Conservation (phyloP, 2,329 filamentous ascomycete genomes). For the Fusarium veterinarium region DNA sequence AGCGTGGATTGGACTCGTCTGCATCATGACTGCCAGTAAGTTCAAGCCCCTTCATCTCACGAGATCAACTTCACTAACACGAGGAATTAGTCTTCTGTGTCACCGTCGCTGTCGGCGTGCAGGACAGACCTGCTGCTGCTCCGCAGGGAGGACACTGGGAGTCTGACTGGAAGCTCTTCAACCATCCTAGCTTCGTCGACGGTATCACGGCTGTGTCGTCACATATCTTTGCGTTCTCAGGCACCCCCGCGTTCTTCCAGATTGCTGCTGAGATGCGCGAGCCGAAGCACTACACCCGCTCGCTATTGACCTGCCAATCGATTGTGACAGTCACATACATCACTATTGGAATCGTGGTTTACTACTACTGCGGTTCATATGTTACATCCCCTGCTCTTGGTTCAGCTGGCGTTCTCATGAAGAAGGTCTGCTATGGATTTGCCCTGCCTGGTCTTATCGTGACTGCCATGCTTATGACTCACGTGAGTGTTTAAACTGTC, state of each 20-base stretch:
- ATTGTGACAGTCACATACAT: conserved; percentile 48
- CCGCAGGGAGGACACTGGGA: conserved; percentile 37
- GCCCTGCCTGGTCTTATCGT: conserved; percentile 47
- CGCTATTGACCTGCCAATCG: conserved; percentile 38
- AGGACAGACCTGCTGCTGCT: conserved; percentile 30
- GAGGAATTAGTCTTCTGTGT: conserved; percentile 25
- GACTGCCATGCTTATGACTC: conserved; percentile 39
- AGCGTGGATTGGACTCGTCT: conserved; percentile 44
- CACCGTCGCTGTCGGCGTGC: conserved; percentile 27
- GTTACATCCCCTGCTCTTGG: conserved; percentile 60
- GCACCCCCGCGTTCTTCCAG: conserved; percentile 50
- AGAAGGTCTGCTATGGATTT: conserved; percentile 57
- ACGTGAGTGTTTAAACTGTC: conserved; percentile 47
- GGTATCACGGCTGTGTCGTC: conserved; percentile 48
- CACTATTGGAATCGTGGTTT: conserved; percentile 53
- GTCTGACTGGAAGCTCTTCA: conserved; percentile 47
- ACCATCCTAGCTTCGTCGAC: conserved; percentile 46
- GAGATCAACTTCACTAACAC: not conserved
- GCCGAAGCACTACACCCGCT: conserved; percentile 37
- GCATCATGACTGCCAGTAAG: conserved; percentile 35
- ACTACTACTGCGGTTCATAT: conserved; percentile 58
- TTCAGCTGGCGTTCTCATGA: conserved; percentile 54
- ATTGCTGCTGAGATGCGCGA: conserved; percentile 50
- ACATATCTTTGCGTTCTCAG: conserved; percentile 52
- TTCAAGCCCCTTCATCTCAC: not conserved